A percentile compares a stretch with the other conserved stretches of the same genome.
Conservation (phyloP, 164 flowering plant species). For the Magnolia sinica region DNA sequence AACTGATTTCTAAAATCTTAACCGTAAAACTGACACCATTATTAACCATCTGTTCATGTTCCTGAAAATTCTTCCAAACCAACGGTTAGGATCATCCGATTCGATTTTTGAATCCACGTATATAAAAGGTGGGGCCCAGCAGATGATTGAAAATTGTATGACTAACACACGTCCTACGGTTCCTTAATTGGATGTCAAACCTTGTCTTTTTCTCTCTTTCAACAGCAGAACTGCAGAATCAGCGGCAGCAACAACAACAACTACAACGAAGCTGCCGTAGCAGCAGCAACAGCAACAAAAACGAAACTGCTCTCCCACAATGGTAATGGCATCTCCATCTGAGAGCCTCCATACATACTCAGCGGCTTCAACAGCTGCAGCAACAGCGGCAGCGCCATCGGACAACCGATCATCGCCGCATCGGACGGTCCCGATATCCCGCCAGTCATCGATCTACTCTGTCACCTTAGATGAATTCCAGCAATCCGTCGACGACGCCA, state of each 20-base stretch:
- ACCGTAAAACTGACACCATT: neutral
- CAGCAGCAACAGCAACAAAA: neutral
- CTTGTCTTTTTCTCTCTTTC: neutral
- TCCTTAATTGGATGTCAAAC: neutral
- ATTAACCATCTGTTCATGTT: neutral
- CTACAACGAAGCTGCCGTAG: neutral
- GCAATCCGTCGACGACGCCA: slow-evolving; percentile 51
- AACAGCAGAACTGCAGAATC: neutral
- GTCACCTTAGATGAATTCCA: slow-evolving; percentile 90
- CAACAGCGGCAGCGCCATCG: neutral
- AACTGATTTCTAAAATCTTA: neutral
- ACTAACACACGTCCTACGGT: neutral
- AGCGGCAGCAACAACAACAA: neutral
- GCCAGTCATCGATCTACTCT: slow-evolving; percentile 85
- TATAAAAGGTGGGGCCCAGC: neutral
- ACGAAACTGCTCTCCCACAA: neutral
- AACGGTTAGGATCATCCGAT: neutral
- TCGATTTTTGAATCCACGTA: neutral
- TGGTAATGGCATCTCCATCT: neutral
- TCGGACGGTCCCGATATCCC: neutral
- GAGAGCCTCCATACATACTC: neutral
- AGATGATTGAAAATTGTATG: neutral
- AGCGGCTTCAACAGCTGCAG: neutral
- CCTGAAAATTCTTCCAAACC: neutral
- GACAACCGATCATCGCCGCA: neutral